These are phyloP conservation scores for Trichoderma reesei DNA, from an alignment of 495 filamentous ascomycete species.

Conservation along the genomic window DNA sequence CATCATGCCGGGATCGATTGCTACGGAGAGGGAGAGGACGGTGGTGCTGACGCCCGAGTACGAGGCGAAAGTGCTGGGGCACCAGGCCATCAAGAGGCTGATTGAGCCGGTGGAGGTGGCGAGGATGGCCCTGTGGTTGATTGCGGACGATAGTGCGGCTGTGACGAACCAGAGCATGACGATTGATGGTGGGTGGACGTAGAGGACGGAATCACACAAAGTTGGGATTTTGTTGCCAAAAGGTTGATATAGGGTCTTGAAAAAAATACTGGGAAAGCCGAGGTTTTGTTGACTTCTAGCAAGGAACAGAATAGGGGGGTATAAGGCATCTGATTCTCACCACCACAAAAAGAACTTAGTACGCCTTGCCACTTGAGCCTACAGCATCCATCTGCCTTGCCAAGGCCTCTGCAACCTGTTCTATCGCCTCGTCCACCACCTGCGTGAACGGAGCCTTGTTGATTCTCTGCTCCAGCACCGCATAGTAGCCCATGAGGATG, in stretches of 20 bases:
- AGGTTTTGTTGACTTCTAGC: too few relatives aligned
- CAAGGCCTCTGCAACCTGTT: conserved; percentile 64
- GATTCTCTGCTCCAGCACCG: conserved; percentile 55
- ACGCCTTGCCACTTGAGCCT: conserved; percentile 55
- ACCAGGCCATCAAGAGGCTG: conserved; percentile 33
- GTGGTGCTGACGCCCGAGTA: conserved; percentile 37
- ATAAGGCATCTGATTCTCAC: too few relatives aligned
- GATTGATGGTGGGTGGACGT: conserved; percentile 24
- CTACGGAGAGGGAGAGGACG: conserved; percentile 31
- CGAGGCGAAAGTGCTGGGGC: conserved; percentile 25
- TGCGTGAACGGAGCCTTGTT: conserved; percentile 55
- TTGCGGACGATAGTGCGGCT: conserved; percentile 23
- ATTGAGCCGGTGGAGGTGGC: conserved; percentile 30
- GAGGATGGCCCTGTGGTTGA: conserved; percentile 23
- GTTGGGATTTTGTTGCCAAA: too few relatives aligned
- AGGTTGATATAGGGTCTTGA: too few relatives aligned
- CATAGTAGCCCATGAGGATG: conserved; percentile 61
- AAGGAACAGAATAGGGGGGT: too few relatives aligned
- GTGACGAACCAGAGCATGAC: conserved; percentile 26
- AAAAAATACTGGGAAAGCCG: too few relatives aligned
- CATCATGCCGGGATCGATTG: conserved; percentile 36
- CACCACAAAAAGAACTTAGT: too few relatives aligned
- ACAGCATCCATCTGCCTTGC: conserved; percentile 67
- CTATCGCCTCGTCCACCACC: conserved; percentile 62
- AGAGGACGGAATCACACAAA: too few relatives aligned